Evolutionary conservation across 2,329 filamentous ascomycete genomes (phyloP), one percentile per base, ranked within the genome.

Genomic region (Xenoacremonium recifei): DNA sequence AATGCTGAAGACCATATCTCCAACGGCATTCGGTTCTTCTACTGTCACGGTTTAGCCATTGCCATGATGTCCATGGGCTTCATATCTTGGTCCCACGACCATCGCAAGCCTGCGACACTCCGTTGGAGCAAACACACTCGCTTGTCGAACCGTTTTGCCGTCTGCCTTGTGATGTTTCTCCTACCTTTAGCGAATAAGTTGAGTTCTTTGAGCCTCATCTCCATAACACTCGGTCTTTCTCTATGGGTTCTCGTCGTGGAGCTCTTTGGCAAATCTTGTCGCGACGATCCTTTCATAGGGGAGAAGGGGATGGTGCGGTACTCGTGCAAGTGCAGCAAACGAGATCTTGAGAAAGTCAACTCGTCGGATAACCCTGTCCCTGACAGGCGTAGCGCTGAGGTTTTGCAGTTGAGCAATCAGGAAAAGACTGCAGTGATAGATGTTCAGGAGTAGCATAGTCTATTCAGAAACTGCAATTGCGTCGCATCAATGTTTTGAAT

Each of bases 11-110:
- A 62, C 1, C 65, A 77, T n/a, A 64, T 84, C n/a, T 56, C 66
- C 5, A 45, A 61, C 6, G 79, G 77, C 3, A 67, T 83, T 15
- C 71, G 79, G 12, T 82, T 79, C 69, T 84, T 80, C 60, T 85
- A 84, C 60, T 84, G 80, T 58, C 71, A 68, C n/a, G 81, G 82
- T 1, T 67, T 84, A 3, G 78, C 75, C 18, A 63, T 80, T 12
- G 70, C 78, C 1, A 62, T 84, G 5, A 55, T 73, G 10, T 72
- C 65, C 51, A 82, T 82, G 73, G 66, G 63, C 7, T 48, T 76
- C 39, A 82, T 84, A 36, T 72, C 77, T 2, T 54, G 73, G 15
- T 68, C 68, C 11, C 80, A 85, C 54, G 64, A 72, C 27, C 80
- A 84, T 63, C 78, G 77, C 48, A 66, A 70, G 18, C 65, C 75